Percentiles rank a stretch among this genome's conserved stretches.
Evolutionary conservation across 2,329 filamentous ascomycete species (phyloP).

Genomic region (Exophiala mesophila): DNA sequence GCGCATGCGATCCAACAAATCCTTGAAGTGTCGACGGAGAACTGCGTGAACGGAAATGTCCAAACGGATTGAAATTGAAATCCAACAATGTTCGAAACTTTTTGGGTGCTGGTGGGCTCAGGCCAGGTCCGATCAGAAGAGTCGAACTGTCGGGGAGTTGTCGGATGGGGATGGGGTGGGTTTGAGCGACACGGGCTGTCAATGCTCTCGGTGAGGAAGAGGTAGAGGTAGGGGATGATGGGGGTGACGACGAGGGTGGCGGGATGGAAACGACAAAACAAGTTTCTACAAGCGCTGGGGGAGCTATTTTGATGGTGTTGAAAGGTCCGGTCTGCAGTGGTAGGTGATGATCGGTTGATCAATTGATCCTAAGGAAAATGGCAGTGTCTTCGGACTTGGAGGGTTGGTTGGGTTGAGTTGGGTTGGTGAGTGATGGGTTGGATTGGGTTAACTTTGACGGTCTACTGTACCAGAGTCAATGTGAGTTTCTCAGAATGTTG

Average conservation of each 20-base stretch:
- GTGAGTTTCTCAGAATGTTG: conserved; percentile 6
- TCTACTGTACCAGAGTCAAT: not conserved
- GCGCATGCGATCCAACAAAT: not conserved
- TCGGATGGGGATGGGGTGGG: conserved; percentile 20
- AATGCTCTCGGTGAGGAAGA: conserved; percentile 9
- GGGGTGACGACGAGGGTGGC: not conserved
- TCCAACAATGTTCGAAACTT: conserved; percentile 15
- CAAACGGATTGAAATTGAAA: conserved; percentile 2
- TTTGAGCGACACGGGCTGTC: conserved; percentile 16
- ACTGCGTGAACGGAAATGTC: conserved; percentile 11
- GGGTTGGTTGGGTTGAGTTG: no score
- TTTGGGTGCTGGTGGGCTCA: conserved; percentile 25
- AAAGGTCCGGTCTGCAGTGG: no score
- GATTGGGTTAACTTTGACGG: not conserved
- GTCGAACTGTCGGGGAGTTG: conserved; percentile 22
- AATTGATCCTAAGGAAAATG: no score
- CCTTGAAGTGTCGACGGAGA: conserved; percentile 3
- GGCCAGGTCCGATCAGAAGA: conserved; percentile 21
- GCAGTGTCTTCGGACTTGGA: no score
- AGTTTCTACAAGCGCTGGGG: conserved; percentile 9
- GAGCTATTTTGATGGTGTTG: conserved; percentile 20
- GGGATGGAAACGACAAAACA: conserved; percentile 15
- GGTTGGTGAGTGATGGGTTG: conserved; percentile 2
- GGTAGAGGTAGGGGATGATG: not conserved
- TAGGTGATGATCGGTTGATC: no score